phyloP scores from a whole-genome alignment of 192 early-diverging fungal species.

The Backusella mclennaniae region DNA sequence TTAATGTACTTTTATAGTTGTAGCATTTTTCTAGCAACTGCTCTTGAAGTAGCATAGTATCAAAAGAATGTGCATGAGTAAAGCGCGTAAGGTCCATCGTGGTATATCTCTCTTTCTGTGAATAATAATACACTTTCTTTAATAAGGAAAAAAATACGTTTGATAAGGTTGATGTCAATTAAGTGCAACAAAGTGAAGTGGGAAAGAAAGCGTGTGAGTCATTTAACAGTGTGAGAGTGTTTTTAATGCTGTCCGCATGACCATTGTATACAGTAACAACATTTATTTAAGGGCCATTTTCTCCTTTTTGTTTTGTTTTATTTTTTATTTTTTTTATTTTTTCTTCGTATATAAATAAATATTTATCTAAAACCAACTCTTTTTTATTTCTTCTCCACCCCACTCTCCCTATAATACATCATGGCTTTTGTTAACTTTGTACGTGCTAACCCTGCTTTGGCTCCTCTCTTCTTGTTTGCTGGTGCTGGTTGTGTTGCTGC shows the following conservation, averaged over 20 bases:
- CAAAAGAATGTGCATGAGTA: background rate
- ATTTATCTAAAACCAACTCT: background rate
- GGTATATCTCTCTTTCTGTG: background rate
- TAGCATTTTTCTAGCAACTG: background rate
- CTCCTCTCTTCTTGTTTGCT: conserved; percentile 30
- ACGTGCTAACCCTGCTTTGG: conserved; percentile 27
- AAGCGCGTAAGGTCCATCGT: background rate
- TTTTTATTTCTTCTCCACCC: conserved; percentile 4
- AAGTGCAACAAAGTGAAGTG: background rate
- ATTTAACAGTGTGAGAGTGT: conserved; percentile 4
- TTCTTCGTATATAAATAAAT: background rate
- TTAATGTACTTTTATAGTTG: background rate
- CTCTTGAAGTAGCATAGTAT: background rate
- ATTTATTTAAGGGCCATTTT: background rate
- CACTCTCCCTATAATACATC: background rate
- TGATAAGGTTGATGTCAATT: conserved; percentile 7
- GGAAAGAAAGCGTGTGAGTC: conserved; percentile 2
- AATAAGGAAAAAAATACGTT: background rate
- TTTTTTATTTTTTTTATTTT: background rate
- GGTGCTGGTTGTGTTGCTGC: conserved; percentile 27
- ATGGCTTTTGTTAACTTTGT: conserved; percentile 29
- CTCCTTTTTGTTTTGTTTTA: background rate
- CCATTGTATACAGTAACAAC: background rate
- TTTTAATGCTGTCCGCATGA: conserved; percentile 6
- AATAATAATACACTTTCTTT: background rate